Evolutionary conservation across 2,329 filamentous ascomycete genomes (phyloP).

Genomic region (Chrysoporthe deuterocubensis): DNA sequence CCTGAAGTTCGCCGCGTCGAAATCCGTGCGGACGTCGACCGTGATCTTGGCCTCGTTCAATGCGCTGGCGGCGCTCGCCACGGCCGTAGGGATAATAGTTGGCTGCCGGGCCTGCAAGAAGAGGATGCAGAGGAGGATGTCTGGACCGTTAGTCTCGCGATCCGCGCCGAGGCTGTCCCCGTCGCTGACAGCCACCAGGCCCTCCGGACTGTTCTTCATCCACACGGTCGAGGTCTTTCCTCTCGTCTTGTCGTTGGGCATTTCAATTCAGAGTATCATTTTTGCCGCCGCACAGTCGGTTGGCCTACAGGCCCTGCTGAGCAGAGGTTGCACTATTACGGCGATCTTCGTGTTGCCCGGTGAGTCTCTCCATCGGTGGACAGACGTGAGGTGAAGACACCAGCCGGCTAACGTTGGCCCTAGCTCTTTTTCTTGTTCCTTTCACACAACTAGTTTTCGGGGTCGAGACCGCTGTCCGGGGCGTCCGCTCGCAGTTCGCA

Average conservation of each 20-base stretch:
- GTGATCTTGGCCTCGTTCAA: conserved; percentile 67
- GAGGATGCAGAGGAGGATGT: conserved; percentile 45
- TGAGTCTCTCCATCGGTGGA: conserved; percentile 38
- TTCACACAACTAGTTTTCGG: conserved; percentile 69
- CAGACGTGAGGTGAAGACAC: neutral
- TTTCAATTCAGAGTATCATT: conserved; percentile 60
- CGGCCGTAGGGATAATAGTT: conserved; percentile 60
- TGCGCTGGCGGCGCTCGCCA: conserved; percentile 59
- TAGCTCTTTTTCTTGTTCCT: conserved; percentile 69
- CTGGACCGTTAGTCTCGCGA: conserved; percentile 27
- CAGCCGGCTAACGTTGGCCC: conserved; percentile 32
- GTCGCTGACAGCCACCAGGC: conserved; percentile 34
- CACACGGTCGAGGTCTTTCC: conserved; percentile 56
- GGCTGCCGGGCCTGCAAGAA: conserved; percentile 55
- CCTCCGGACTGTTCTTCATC: conserved; percentile 48
- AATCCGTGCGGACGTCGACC: conserved; percentile 63
- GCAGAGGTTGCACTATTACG: conserved; percentile 55
- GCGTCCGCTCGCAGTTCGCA: conserved; percentile 60
- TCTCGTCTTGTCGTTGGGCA: conserved; percentile 60
- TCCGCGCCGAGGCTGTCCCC: neutral
- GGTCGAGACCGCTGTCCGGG: conserved; percentile 62
- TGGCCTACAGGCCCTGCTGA: conserved; percentile 56
- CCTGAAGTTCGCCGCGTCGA: conserved; percentile 56
- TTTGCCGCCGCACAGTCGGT: conserved; percentile 62
- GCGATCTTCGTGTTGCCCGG: conserved; percentile 65